Base-by-base conservation (phyloP, 78 protist genomes). In the Dictyostelium citrinum region DNA sequence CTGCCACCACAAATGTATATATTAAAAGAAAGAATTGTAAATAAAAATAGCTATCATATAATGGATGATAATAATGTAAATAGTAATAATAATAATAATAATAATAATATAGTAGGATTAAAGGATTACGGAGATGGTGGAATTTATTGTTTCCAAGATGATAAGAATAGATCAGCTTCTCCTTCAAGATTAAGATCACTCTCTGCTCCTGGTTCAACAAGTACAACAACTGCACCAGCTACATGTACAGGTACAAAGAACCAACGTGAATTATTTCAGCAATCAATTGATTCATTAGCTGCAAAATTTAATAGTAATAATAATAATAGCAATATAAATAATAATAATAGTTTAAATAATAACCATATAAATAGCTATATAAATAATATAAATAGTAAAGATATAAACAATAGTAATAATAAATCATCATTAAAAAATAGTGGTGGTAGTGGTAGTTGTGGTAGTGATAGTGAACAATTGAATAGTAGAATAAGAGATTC, bases 121-220 rank as follows among this genome's bases (percentile, higher is more conserved):
- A 70, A 33, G n/a, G 77, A 70, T 33, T 33, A 33, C 33, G 77
- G 72, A 10, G 72, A 64, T 27, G 72, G 72, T 27, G 72, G 72
- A 11, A 5, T 70, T 31, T 70, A 33, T 35, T 4, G 11, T 33
- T 33, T 70, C 1, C 24, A 70, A 33, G 39, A 70, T 70, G 46
- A 70, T 29, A 70, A 0, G 14, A 17, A 70, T 70, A 70, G 46
- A 70, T 70, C 77, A 0, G 17, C 77, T 9, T 70, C 77, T 11
- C 45, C 77, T 2, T 67, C 68, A 39, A 83, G 90, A 83, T 33
- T 72, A 14, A 83, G 90, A 83, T 83, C 90, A 71, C 72, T 71
- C 5, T 83, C 90, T 3, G 75, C 80, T 37, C 76, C 86, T 16
- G 33, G 49, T 22, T 39, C 72, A 81, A 41, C 31, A 1, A n/a